phyloP scores from a whole-genome alignment of 2,329 filamentous ascomycete genomes.

The Talaromyces sp. region DNA sequence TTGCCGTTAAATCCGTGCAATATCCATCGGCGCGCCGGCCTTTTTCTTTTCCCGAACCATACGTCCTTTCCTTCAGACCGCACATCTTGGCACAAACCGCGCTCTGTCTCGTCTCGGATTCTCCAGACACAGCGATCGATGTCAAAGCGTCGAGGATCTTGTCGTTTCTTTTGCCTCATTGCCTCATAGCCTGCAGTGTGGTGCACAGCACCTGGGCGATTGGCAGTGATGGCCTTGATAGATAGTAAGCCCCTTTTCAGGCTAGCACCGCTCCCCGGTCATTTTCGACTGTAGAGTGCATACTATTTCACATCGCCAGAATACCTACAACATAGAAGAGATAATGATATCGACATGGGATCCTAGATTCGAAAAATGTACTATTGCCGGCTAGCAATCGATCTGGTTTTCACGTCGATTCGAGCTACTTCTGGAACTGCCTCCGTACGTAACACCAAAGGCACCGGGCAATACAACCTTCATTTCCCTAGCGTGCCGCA shows the following conservation, averaged over 20 bases:
- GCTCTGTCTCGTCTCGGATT: not conserved
- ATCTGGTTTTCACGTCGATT: not conserved
- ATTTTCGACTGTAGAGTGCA: not conserved
- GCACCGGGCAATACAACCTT: constrained; percentile 10
- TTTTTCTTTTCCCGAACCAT: not conserved
- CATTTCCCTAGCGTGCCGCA: constrained; percentile 8
- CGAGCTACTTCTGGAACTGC: not conserved
- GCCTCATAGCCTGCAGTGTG: not conserved
- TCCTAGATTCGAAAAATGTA: not conserved
- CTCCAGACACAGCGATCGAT: not conserved
- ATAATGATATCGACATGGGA: constrained; percentile 6
- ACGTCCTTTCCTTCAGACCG: constrained; percentile 1
- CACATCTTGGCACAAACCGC: not conserved
- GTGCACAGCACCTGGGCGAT: not conserved
- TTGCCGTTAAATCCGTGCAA: constrained; percentile 3
- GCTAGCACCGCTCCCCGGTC: not conserved
- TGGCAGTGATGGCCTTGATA: not conserved
- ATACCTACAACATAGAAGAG: not conserved
- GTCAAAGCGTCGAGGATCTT: constrained; percentile 8
- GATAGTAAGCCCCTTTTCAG: constrained; percentile 13
- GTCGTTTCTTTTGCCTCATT: not conserved
- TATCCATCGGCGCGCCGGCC: constrained; percentile 1
- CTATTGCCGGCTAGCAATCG: not conserved
- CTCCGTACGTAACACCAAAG: constrained; percentile 3
- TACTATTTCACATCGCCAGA: not conserved